Evolutionary conservation across 1,284 basidiomycete species (phyloP).

Genomic region (Ceratobasidium sp.): DNA sequence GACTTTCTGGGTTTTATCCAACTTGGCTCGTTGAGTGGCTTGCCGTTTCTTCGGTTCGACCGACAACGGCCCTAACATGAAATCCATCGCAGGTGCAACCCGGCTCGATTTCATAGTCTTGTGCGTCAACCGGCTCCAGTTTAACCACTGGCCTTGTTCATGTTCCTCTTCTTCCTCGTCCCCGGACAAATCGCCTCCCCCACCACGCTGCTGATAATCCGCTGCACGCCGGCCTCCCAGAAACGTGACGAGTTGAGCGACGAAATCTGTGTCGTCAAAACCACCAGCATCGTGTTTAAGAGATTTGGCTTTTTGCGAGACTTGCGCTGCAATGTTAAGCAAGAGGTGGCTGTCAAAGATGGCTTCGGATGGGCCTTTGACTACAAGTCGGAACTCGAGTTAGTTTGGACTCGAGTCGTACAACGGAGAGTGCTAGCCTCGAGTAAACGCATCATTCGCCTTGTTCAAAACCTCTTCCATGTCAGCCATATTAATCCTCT

Average conservation of each 20-base stretch:
- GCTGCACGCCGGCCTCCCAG: conserved; percentile 66
- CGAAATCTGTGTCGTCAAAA: conserved; percentile 85
- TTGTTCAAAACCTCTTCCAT: conserved; percentile 33
- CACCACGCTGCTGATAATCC: conserved; percentile 37
- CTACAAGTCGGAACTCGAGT: conserved; percentile 12
- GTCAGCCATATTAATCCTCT: conserved; percentile 42
- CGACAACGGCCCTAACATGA: conserved; percentile 83
- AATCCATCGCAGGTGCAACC: conserved; percentile 74
- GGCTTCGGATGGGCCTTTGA: conserved; percentile 37
- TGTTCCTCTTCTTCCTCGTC: conserved; percentile 55
- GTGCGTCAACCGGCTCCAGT: conserved; percentile 78
- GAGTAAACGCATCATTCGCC: conserved; percentile 39
- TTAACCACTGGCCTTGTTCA: conserved; percentile 57
- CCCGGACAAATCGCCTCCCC: conserved; percentile 49
- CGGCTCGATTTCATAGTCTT: conserved; percentile 76
- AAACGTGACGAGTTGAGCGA: conserved; percentile 70
- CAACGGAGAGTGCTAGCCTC: conserved; percentile 27
- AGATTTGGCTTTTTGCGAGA: conserved; percentile 76
- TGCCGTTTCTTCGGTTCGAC: conserved; percentile 77
- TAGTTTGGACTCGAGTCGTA: not conserved
- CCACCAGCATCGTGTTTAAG: conserved; percentile 82
- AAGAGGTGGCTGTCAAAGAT: conserved; percentile 61
- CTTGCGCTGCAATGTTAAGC: conserved; percentile 28
- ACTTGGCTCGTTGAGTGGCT: conserved; percentile 64
- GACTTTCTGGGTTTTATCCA: conserved; percentile 76